Percentiles rank a stretch among this genome's conserved stretches.
Conservation (phyloP, 805 yeast genomes). For the Wickerhamomyces rabaulensis region DNA sequence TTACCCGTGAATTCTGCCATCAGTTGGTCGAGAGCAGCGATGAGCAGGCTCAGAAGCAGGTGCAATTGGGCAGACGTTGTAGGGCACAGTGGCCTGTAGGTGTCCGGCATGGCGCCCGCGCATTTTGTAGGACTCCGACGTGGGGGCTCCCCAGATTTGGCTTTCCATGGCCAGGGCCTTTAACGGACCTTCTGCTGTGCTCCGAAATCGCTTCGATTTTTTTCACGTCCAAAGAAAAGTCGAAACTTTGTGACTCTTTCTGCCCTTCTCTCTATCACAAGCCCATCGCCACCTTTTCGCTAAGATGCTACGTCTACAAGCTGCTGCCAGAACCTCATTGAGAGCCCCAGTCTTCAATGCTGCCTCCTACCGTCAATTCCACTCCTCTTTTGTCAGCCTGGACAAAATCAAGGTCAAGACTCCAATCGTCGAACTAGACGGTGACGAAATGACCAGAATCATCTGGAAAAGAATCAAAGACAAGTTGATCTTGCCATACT, state of each 20-base stretch:
- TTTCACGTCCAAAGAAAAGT: not conserved
- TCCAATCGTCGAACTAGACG: constrained; percentile 77
- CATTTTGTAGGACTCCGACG: not conserved
- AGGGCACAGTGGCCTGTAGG: not conserved
- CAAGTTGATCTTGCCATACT: constrained; percentile 60
- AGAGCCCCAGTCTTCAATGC: constrained; percentile 7
- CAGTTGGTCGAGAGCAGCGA: too few relatives aligned
- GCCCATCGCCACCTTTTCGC: not conserved
- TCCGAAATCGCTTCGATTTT: not conserved
- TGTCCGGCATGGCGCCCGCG: not conserved
- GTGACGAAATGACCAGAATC: constrained; percentile 84
- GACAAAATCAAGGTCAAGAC: constrained; percentile 62
- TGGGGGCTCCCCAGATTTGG: not conserved
- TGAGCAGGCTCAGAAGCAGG: too few relatives aligned
- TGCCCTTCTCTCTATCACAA: not conserved
- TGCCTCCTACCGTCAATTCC: constrained; percentile 16
- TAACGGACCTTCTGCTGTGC: not conserved
- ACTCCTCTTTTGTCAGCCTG: constrained; percentile 17
- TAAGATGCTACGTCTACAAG: constrained; percentile 16
- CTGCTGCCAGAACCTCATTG: constrained; percentile 12
- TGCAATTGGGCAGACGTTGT: too few relatives aligned
- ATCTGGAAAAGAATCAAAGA: constrained; percentile 75
- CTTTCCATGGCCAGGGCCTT: not conserved
- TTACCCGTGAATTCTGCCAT: not conserved
- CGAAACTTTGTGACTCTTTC: not conserved